Evolutionary conservation across 2,329 filamentous ascomycete species (phyloP).

Genomic region (Graphiopsis chlorocephala): DNA sequence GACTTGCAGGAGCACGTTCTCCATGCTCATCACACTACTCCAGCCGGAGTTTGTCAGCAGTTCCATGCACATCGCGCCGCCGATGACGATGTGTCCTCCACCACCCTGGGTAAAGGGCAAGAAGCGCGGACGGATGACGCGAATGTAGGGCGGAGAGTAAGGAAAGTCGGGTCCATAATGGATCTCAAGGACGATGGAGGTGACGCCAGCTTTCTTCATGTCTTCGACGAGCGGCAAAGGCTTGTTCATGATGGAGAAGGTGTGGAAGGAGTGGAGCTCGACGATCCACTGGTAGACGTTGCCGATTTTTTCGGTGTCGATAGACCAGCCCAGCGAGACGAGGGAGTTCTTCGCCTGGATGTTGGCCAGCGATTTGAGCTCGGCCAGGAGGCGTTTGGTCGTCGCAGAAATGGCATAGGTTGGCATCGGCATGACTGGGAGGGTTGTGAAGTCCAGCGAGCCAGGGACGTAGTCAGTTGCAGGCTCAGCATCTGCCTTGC

Average conservation of each 20-base stretch:
- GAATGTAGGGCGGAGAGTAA: constrained; percentile 76
- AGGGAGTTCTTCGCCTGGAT: constrained; percentile 60
- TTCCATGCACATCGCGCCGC: constrained; percentile 80
- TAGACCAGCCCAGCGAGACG: constrained; percentile 77
- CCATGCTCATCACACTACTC: constrained; percentile 69
- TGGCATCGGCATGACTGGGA: constrained; percentile 66
- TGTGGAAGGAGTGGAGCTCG: constrained; percentile 75
- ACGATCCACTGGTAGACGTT: constrained; percentile 92
- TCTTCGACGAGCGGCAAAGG: constrained; percentile 68
- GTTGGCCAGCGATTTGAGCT: constrained; percentile 63
- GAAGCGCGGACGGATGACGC: constrained; percentile 78
- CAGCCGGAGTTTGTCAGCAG: constrained; percentile 76
- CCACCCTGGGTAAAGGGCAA: constrained; percentile 68
- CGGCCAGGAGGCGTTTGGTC: constrained; percentile 61
- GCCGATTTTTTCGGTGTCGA: constrained; percentile 62
- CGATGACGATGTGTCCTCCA: constrained; percentile 80
- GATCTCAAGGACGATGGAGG: constrained; percentile 75
- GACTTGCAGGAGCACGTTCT: constrained; percentile 77
- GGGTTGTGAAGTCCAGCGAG: constrained; percentile 56
- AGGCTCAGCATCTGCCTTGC: neutral
- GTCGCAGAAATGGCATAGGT: constrained; percentile 62
- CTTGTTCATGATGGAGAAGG: constrained; percentile 27
- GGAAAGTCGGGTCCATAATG: constrained; percentile 77
- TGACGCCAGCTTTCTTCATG: constrained; percentile 61
- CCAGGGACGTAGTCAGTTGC: constrained; percentile 63